Evolutionary conservation across 148 eudicot species (phyloP), one percentile per base, ranked within the genome.

Genomic region (Polygonum aviculare): DNA sequence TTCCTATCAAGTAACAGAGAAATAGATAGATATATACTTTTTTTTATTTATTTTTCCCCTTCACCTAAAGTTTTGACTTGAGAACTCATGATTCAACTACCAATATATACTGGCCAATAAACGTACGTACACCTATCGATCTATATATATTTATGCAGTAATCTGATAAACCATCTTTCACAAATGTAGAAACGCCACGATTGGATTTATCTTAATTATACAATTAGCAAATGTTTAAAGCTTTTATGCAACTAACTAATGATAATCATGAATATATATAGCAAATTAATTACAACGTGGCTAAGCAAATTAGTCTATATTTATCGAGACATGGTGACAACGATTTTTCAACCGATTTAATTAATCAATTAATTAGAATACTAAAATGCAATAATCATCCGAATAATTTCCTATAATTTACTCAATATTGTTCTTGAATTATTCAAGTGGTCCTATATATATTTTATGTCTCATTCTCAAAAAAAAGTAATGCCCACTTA

Each of bases 311-410:
- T 67, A 26, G 5, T 67, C 35, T 16, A 15, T 35, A 36, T 67
- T 36, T 8, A 67, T 67, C 44, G 44, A 67, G 72, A 54, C 60
- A 54, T n/a, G 60, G 41, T 35, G 72, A 67, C 72, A 67, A 67
- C 72, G 72, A 67, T 67, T 36, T 36, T 35, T 44, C 44, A 67
- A 67, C 72, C n/a, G 38, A 62, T 44, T 67, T 22, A 26, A 60
- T 22, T 36, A 36, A 36, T 54, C 36, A 67, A 67, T 67, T 36
- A 67, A 67, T 63, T 35, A 63, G 35, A 38, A 67, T 67, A 67
- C 21, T 36, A 31, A 33, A 33, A 26, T 31, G 15, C 10, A 60
- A 11, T 60, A 57, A 57, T 22, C 26, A 7, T 57, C 63, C 31
- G 62, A 21, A 19, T 21, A 49, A 49, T 49, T 1, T n/a, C 8